Percentiles rank a stretch among this genome's conserved stretches.
phyloP scores from a whole-genome alignment of 768 basidiomycete species.

The Tubosaeta sp. region DNA sequence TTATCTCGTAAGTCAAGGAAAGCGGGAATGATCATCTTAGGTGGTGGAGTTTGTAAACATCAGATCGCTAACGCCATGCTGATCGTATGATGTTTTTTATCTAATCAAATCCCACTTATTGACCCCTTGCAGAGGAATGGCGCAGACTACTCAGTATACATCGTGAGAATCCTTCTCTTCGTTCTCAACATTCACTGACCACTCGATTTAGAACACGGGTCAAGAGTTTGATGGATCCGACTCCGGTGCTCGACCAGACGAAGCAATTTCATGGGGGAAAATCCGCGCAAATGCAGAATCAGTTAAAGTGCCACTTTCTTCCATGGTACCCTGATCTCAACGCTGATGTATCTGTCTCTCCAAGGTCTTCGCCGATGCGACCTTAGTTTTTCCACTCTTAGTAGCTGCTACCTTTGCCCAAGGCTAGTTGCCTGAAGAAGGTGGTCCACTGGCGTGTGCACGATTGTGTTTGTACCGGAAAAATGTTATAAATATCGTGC shows the following conservation, averaged over 20 bases:
- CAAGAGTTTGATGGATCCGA: slow-evolving; percentile 99
- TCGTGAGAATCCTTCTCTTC: slow-evolving; percentile 46
- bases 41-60: slow-evolving; percentile 98
- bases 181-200: not conserved
- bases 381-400: slow-evolving; percentile 89
- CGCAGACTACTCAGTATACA: slow-evolving; percentile 95
- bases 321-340: not conserved
- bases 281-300: slow-evolving; percentile 82
- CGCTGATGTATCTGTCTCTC: slow-evolving; percentile 3
- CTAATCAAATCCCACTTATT: not conserved
- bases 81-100: slow-evolving; percentile 56
- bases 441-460: not conserved
- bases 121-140: slow-evolving; percentile 74
- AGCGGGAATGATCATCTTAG: slow-evolving; percentile 97
- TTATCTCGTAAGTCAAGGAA: slow-evolving; percentile 80
- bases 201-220: slow-evolving; percentile 74
- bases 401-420: slow-evolving; percentile 92
- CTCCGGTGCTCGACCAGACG: slow-evolving; percentile 94
- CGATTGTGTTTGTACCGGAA: not conserved
- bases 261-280: slow-evolving; percentile 98
- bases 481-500: slow-evolving; percentile 12
- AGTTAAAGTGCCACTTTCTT: slow-evolving; percentile 56
- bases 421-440: slow-evolving; percentile 18
- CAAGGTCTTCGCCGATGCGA: slow-evolving; percentile 91
- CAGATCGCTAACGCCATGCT: slow-evolving; percentile 99